Conservation (phyloP, 2,329 filamentous ascomycete species). For the Metarhizium brunneum region DNA sequence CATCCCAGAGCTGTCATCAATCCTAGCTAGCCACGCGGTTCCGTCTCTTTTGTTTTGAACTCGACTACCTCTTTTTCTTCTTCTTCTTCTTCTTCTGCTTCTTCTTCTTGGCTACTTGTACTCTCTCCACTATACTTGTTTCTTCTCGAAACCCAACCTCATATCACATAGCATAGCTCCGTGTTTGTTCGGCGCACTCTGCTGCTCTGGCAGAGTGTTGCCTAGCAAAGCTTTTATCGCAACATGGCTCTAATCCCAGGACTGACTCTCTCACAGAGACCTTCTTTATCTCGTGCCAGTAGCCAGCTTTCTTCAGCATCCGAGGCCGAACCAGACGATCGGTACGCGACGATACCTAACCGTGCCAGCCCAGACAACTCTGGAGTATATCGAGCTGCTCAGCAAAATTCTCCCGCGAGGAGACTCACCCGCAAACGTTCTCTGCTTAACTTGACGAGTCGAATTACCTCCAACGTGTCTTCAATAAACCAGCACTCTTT, state of each 20-base stretch:
- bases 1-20: neutral
- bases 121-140: too few relatives aligned
- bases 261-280: conserved; percentile 23
- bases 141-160: neutral
- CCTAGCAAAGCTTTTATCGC: neutral
- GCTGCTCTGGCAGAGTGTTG: conserved; percentile 1
- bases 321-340: conserved; percentile 35
- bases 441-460: conserved; percentile 26
- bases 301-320: conserved; percentile 26
- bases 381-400: conserved; percentile 42
- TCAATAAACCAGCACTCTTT: conserved; percentile 3
- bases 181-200: neutral
- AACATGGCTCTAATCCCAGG: conserved; percentile 19
- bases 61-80: neutral
- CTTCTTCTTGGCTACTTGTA: too few relatives aligned
- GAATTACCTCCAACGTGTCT: conserved; percentile 6
- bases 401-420: conserved; percentile 34
- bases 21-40: neutral
- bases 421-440: conserved; percentile 34
- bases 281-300: conserved; percentile 15
- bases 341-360: conserved; percentile 16
- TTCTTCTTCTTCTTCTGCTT: too few relatives aligned
- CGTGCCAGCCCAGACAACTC: conserved; percentile 35
- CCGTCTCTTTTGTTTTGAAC: neutral
- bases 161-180: neutral